phyloP scores from a whole-genome alignment of 2,329 filamentous ascomycete genomes.

The Beauveria sp. region DNA sequence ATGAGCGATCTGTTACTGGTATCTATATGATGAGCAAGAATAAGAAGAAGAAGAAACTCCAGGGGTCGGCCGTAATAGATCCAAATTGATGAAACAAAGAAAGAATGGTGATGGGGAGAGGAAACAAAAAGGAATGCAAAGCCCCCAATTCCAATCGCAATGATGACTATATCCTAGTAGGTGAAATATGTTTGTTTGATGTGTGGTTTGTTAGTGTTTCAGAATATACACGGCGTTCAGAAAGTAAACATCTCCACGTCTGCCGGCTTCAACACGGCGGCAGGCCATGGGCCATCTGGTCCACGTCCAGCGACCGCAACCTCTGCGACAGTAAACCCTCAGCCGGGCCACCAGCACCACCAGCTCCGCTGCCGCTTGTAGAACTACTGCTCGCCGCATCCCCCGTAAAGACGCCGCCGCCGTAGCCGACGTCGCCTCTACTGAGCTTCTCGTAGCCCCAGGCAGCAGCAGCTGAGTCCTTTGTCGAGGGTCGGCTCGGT shows the following conservation, averaged over 20 bases:
- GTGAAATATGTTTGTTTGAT: too few species aligned
- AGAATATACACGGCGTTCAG: too few species aligned
- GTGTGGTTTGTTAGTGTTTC: too few species aligned
- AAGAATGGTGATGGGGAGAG: background rate
- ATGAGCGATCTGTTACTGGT: background rate
- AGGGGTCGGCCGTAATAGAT: background rate
- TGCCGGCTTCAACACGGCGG: background rate
- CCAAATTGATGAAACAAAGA: background rate
- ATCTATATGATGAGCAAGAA: background rate
- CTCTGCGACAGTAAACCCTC: conserved; percentile 65
- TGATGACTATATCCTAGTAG: too few species aligned
- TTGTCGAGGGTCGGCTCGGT: conserved; percentile 25
- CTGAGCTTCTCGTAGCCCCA: conserved; percentile 58
- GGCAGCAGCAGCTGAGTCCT: conserved; percentile 22
- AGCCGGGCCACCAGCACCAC: conserved; percentile 21
- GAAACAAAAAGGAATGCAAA: background rate
- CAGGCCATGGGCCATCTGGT: conserved; percentile 16
- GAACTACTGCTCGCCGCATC: conserved; percentile 12
- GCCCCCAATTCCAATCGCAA: background rate
- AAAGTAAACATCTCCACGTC: too few species aligned
- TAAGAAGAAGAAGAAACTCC: background rate
- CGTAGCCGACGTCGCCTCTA: conserved; percentile 57
- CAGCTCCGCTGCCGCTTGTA: conserved; percentile 23
- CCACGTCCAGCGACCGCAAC: conserved; percentile 53
- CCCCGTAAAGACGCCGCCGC: conserved; percentile 44